These are phyloP conservation scores for Biscogniauxia sp. DNA, from an alignment of 2,329 filamentous ascomycete species.

Conservation along the genomic window DNA sequence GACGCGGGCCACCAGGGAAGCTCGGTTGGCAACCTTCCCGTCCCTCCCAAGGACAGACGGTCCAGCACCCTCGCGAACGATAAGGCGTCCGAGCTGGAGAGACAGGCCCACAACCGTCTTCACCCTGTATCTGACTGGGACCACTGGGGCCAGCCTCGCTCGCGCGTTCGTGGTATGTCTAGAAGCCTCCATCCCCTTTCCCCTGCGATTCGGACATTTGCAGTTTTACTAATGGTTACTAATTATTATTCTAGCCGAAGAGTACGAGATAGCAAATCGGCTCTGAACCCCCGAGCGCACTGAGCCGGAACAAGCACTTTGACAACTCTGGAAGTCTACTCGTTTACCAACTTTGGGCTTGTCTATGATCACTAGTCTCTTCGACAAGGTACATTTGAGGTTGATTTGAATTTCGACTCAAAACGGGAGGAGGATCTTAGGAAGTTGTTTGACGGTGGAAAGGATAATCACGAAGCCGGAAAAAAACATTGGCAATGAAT, in stretches of 20 bases:
- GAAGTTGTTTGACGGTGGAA: background rate
- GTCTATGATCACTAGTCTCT: background rate
- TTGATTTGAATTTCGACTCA: background rate
- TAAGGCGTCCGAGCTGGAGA: conserved; percentile 16
- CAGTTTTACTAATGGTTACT: conserved; percentile 1
- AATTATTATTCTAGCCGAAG: conserved; percentile 14
- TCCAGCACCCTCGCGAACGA: conserved; percentile 19
- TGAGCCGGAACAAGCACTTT: background rate
- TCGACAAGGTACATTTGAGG: background rate
- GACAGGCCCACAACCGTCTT: conserved; percentile 7
- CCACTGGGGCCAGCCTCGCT: conserved; percentile 13
- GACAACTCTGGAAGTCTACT: background rate
- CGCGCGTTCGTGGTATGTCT: conserved; percentile 15
- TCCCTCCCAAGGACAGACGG: conserved; percentile 20
- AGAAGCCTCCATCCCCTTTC: background rate
- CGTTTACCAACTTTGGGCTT: background rate
- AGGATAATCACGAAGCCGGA: background rate
- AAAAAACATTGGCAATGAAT: no score
- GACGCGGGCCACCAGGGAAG: background rate
- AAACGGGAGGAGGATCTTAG: background rate
- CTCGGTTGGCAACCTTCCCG: conserved; percentile 4
- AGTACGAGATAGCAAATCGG: conserved; percentile 26
- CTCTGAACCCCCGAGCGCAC: conserved; percentile 7
- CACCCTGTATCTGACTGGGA: conserved; percentile 13
- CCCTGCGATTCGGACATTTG: background rate